phyloP scores from a whole-genome alignment of 73 alveolate species.

The Paramecium tetraurelia region DNA sequence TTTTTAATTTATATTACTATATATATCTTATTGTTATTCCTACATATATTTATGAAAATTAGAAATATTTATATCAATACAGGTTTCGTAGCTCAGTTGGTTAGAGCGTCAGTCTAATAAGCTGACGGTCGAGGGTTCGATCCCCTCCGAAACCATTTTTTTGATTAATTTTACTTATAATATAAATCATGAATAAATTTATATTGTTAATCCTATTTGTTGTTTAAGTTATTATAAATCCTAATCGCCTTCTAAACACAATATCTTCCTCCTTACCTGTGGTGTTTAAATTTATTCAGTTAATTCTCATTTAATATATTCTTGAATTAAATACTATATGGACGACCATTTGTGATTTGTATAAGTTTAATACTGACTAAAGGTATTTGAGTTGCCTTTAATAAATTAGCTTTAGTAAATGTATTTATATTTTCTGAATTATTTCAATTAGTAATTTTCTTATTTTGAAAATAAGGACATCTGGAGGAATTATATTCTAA shows the following conservation, averaged over 20 bases:
- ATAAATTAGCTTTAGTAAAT: too few relatives aligned
- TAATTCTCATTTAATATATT: too few relatives aligned
- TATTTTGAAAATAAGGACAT: too few relatives aligned
- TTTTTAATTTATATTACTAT: not conserved
- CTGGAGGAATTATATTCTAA: too few relatives aligned
- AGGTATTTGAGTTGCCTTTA: not conserved
- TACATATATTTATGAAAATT: not conserved
- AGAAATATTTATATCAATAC: not conserved
- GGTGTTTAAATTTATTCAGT: not conserved
- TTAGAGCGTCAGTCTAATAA: slow-evolving; percentile 62
- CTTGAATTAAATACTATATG: not conserved
- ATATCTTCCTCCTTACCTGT: not conserved
- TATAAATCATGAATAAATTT: not conserved
- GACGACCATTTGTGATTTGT: too few relatives aligned
- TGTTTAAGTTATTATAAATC: not conserved
- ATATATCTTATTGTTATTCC: not conserved
- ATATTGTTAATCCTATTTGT: not conserved
- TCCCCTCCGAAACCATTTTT: slow-evolving; percentile 59
- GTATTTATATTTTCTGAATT: too few relatives aligned
- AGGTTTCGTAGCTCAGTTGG: slow-evolving; percentile 63
- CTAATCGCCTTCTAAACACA: not conserved
- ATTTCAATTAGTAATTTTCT: too few relatives aligned
- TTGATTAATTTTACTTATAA: not conserved
- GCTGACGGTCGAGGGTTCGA: slow-evolving; percentile 63
- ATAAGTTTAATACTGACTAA: not conserved